Evolutionary conservation across 306 rosid genomes (phyloP).

Genomic region (Datisca glomerata): DNA sequence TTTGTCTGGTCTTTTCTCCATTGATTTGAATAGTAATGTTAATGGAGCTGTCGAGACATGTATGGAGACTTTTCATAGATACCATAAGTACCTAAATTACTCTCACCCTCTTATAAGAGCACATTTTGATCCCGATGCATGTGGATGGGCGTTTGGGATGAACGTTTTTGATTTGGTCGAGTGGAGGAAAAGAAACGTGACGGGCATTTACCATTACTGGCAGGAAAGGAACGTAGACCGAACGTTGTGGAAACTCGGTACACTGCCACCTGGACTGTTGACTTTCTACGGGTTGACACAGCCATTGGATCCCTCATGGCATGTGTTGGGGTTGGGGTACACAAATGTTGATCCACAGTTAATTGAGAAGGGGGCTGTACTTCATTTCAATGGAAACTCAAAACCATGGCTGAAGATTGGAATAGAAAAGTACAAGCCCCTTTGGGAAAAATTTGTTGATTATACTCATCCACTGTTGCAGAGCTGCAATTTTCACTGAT

Average conservation of each 20-base stretch:
- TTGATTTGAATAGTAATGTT: conserved; percentile 54
- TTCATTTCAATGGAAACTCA: conserved; percentile 66
- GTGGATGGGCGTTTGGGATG: conserved; percentile 81
- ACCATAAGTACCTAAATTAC: conserved; percentile 61
- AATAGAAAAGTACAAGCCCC: conserved; percentile 61
- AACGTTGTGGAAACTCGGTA: conserved; percentile 70
- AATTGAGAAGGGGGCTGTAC: conserved; percentile 57
- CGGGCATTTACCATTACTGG: conserved; percentile 75
- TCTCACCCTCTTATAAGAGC: conserved; percentile 60
- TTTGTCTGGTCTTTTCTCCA: conserved; percentile 50
- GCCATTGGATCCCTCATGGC: conserved; percentile 63
- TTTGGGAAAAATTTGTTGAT: conserved; percentile 59
- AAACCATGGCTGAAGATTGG: conserved; percentile 79
- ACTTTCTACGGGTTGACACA: conserved; percentile 65
- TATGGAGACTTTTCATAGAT: conserved; percentile 74
- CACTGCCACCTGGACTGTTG: conserved; percentile 61
- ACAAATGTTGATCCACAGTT: conserved; percentile 53
- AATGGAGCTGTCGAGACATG: conserved; percentile 77
- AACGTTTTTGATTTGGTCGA: conserved; percentile 58
- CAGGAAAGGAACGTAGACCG: conserved; percentile 61
- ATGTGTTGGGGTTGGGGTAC: conserved; percentile 65
- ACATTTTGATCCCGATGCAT: conserved; percentile 72
- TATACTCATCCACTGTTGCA: conserved; percentile 57
- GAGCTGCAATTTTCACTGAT: conserved; percentile 59
- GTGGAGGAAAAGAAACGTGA: conserved; percentile 74